A percentile compares a stretch with the other conserved stretches of the same genome.
phyloP scores from a whole-genome alignment of 176 grass and related monocot species.

The Phyllostachys edulis region DNA sequence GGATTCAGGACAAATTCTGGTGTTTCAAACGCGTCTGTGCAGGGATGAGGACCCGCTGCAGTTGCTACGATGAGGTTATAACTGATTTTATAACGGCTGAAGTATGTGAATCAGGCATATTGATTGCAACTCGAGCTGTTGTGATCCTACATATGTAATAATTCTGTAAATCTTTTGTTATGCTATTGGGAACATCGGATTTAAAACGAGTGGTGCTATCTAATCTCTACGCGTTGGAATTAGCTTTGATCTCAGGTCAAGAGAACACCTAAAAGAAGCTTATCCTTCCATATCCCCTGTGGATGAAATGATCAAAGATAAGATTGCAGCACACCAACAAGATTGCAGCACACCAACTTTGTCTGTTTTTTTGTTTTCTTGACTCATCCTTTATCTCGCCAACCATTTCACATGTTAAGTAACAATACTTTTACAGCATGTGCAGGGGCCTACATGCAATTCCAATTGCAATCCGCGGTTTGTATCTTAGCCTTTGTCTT shows the following conservation, averaged over 20 bases:
- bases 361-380: too few species aligned
- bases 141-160: background rate
- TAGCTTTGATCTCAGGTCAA: too few species aligned
- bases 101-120: background rate
- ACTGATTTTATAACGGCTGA: too few species aligned
- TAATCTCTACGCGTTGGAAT: too few species aligned
- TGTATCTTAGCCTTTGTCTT: slow-evolving; percentile 17
- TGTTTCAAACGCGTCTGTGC: too few species aligned
- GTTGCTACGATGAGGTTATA: too few species aligned
- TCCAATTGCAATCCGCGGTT: background rate
- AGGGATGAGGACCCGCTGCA: too few species aligned
- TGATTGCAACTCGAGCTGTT: background rate
- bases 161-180: background rate
- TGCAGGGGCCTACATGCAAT: slow-evolving; percentile 17
- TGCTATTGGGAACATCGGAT: background rate
- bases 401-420: slow-evolving; percentile 4
- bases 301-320: slow-evolving; percentile 35
- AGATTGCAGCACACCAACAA: slow-evolving; percentile 41
- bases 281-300: slow-evolving; percentile 23
- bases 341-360: slow-evolving; percentile 29
- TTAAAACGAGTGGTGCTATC: background rate
- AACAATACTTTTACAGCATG: background rate
- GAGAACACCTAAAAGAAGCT: background rate
- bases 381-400: background rate
- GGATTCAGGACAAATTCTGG: too few species aligned